phyloP scores from a whole-genome alignment of 2,329 filamentous ascomycete species.

The Aspergillus quadrilineatus region DNA sequence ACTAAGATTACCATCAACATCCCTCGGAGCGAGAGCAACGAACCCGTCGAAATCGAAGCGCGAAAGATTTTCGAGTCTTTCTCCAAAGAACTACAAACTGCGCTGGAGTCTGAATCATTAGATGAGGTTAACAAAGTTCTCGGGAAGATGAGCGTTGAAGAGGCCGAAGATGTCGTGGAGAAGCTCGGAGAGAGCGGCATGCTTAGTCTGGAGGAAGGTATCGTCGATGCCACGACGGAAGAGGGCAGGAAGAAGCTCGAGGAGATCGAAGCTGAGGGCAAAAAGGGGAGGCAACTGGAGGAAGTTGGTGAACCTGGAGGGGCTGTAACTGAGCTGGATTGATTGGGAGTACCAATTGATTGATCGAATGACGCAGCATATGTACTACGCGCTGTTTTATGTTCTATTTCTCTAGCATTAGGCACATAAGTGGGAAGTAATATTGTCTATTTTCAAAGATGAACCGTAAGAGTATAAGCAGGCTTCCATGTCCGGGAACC shows the following conservation, averaged over 20 bases:
- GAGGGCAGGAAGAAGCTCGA: constrained; percentile 76
- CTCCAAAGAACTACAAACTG: constrained; percentile 73
- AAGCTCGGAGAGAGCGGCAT: constrained; percentile 81
- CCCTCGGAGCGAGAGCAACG: constrained; percentile 66
- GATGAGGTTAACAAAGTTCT: constrained; percentile 87
- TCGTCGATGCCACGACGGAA: constrained; percentile 92
- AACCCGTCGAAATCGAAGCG: constrained; percentile 60
- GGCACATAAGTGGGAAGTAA: not conserved
- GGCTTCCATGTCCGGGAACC: not conserved
- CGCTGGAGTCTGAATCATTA: constrained; percentile 82
- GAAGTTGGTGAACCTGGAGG: constrained; percentile 52
- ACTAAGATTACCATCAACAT: constrained; percentile 88
- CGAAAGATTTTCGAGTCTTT: constrained; percentile 82
- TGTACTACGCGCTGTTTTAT: not conserved
- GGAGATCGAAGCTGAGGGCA: constrained; percentile 65
- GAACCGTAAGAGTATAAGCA: not conserved
- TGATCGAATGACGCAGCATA: not conserved
- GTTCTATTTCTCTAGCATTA: not conserved
- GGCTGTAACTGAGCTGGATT: constrained; percentile 45
- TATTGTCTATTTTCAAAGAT: not conserved
- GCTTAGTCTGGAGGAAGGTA: constrained; percentile 84
- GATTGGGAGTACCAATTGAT: constrained; percentile 5
- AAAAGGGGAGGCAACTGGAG: constrained; percentile 45
- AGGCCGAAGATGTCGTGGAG: constrained; percentile 81
- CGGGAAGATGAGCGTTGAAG: constrained; percentile 82